phyloP scores from a whole-genome alignment of 2,329 filamentous ascomycete genomes.

The Colletotrichum gigasporum region DNA sequence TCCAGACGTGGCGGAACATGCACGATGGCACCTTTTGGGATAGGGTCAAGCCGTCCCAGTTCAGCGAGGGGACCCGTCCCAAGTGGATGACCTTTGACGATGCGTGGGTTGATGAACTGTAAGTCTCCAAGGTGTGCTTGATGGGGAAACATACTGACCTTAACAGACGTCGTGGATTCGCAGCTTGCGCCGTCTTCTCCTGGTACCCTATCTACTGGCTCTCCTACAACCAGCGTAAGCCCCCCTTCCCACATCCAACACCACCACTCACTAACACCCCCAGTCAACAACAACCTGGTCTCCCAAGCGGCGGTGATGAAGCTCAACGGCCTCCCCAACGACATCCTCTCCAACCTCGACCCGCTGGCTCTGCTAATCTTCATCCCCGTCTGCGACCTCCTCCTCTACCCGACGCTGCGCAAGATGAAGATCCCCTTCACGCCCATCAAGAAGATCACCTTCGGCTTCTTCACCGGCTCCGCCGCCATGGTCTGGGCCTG shows the following conservation, averaged over 20 bases:
- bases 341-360: constrained; percentile 77
- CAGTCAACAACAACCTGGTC: constrained; percentile 66
- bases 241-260: no score
- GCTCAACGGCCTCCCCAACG: constrained; percentile 78
- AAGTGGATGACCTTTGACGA: constrained; percentile 83
- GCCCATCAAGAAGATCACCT: constrained; percentile 79
- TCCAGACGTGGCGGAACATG: constrained; percentile 66
- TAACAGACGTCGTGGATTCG: constrained; percentile 66
- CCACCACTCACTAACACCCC: no score
- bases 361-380: constrained; percentile 88
- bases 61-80: constrained; percentile 63
- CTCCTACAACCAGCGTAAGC: constrained; percentile 54
- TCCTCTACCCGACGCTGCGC: constrained; percentile 75
- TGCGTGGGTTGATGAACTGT: constrained; percentile 79
- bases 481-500: constrained; percentile 67
- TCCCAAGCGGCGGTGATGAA: constrained; percentile 73
- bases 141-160: background rate
- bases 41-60: constrained; percentile 72
- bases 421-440: constrained; percentile 72
- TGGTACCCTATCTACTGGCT: constrained; percentile 73
- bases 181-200: constrained; percentile 74
- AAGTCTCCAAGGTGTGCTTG: background rate
- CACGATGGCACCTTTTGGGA: constrained; percentile 71
- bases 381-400: constrained; percentile 72
- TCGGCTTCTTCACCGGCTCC: constrained; percentile 72